These are phyloP conservation scores for Kalanchoe fedtschenkoi DNA, from an alignment of 164 flowering plant species.

Conservation along the genomic window DNA sequence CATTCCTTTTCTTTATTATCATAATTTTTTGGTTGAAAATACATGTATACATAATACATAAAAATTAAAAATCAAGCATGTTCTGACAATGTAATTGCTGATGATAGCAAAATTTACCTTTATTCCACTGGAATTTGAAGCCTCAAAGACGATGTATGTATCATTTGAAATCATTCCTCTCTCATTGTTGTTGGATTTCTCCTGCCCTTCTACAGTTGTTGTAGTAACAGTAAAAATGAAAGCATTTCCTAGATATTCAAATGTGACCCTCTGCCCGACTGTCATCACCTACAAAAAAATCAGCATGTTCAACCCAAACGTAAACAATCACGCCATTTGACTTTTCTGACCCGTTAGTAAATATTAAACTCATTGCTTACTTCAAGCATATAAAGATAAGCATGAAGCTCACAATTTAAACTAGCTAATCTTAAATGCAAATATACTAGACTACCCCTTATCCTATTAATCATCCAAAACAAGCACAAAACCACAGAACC, in stretches of 20 bases:
- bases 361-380: too few relatives aligned
- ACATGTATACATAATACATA: background rate
- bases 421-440: background rate
- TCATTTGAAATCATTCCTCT: slow-evolving; percentile 73
- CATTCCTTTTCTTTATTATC: too few relatives aligned
- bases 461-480: slow-evolving; percentile 12
- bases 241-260: slow-evolving; percentile 77
- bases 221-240: slow-evolving; percentile 72
- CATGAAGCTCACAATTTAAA: background rate
- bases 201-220: slow-evolving; percentile 58
- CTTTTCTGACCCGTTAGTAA: background rate
- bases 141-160: slow-evolving; percentile 79
- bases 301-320: background rate
- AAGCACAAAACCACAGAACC: background rate
- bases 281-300: slow-evolving; percentile 76
- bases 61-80: background rate
- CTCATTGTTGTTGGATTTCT: slow-evolving; percentile 40
- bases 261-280: slow-evolving; percentile 66
- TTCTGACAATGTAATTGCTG: background rate
- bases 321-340: background rate
- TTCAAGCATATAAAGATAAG: background rate
- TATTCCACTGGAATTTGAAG: slow-evolving; percentile 69
- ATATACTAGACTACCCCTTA: background rate
- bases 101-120: slow-evolving; percentile 36
- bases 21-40: background rate